phyloP scores from a whole-genome alignment of 306 rosid genomes.

The Ceratonia siliqua region DNA sequence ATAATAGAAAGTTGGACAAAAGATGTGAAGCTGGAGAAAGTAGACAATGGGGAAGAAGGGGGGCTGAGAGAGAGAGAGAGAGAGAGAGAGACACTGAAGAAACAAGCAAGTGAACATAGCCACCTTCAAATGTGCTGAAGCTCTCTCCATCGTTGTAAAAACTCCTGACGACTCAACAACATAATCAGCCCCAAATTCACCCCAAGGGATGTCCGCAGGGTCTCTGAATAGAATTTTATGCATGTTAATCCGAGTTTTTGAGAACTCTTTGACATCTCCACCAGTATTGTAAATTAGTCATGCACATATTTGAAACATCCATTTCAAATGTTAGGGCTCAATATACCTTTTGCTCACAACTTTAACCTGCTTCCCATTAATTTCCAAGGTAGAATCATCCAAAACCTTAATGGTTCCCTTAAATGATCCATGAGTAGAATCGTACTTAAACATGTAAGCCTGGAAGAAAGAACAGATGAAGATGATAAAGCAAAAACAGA shows the following conservation, averaged over 20 bases:
- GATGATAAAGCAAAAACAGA: background rate
- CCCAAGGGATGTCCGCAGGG: conserved; percentile 94
- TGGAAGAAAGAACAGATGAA: conserved; percentile 34
- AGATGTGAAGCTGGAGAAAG: background rate
- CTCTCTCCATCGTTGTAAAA: conserved; percentile 85
- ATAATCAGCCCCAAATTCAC: conserved; percentile 86
- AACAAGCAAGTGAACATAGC: conserved; percentile 12
- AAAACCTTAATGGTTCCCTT: conserved; percentile 66
- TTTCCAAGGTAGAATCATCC: conserved; percentile 77
- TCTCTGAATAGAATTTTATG: conserved; percentile 54
- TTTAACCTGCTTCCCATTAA: conserved; percentile 82
- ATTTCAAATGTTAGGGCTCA: conserved; percentile 23
- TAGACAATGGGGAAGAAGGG: background rate
- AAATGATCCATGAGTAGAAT: conserved; percentile 89
- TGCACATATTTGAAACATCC: background rate
- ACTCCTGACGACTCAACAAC: conserved; percentile 94
- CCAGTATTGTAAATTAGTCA: conserved; percentile 7
- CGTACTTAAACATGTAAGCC: conserved; percentile 98
- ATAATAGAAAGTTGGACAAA: conserved; percentile 27
- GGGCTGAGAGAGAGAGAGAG: background rate
- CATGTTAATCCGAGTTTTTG: conserved; percentile 25
- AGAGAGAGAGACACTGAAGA: background rate
- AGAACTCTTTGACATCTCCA: too few species aligned
- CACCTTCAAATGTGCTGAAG: conserved; percentile 83
- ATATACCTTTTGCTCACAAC: conserved; percentile 75